phyloP scores from a whole-genome alignment of 73 alveolate genomes.

The Paramecium bursaria region DNA sequence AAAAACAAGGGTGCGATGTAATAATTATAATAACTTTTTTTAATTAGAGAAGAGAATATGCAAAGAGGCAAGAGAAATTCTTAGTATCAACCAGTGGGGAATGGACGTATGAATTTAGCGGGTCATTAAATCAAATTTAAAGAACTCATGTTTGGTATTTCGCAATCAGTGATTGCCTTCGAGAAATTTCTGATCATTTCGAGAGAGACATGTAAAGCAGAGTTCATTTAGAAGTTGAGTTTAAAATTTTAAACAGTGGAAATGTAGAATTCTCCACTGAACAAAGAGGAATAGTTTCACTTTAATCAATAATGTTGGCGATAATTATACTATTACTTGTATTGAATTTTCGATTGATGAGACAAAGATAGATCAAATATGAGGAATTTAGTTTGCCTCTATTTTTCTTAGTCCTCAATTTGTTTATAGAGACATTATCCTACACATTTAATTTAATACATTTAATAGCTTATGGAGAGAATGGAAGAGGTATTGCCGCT shows the following conservation, averaged over 20 bases:
- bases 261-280: constrained; percentile 69
- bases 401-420: constrained; percentile 42
- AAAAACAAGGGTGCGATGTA: constrained; percentile 53
- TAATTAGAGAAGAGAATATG: background rate
- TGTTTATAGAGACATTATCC: constrained; percentile 20
- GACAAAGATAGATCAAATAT: constrained; percentile 35
- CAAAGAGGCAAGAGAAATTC: constrained; percentile 26
- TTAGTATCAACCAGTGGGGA: constrained; percentile 65
- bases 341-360: constrained; percentile 18
- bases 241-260: constrained; percentile 49
- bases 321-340: constrained; percentile 17
- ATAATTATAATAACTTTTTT: background rate
- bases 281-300: constrained; percentile 41
- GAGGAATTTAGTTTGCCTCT: constrained; percentile 60
- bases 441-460: constrained; percentile 38
- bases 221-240: constrained; percentile 37
- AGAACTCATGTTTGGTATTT: constrained; percentile 70
- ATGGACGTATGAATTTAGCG: constrained; percentile 36
- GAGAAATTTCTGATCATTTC: background rate
- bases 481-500: constrained; percentile 59
- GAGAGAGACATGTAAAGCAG: background rate
- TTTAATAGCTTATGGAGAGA: constrained; percentile 30
- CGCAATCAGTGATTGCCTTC: constrained; percentile 61
- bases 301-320: constrained; percentile 6
- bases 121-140: constrained; percentile 15